phyloP scores from a whole-genome alignment of 306 rosid genomes.

The peach (Prunus persica) region DNA sequence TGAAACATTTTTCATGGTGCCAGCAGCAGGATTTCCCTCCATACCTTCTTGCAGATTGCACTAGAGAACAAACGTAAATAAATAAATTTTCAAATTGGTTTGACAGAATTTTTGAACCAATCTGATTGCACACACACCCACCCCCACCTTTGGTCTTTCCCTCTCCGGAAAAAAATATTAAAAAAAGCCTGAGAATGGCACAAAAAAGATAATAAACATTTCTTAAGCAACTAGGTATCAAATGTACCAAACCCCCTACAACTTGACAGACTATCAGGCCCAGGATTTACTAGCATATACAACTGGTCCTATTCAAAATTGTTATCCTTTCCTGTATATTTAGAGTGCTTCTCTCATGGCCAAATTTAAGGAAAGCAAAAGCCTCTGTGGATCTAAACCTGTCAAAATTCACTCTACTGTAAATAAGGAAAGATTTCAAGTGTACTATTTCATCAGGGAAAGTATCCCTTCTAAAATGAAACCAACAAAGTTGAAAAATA shows the following conservation, averaged over 20 bases:
- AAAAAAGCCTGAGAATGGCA: background rate
- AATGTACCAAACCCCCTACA: background rate
- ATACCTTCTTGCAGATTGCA: constrained; percentile 83
- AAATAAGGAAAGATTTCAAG: background rate
- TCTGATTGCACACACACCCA: background rate
- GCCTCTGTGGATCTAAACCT: background rate
- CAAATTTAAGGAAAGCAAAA: background rate
- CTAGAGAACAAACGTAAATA: constrained; percentile 36
- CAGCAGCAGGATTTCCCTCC: constrained; percentile 88
- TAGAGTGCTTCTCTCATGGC: background rate
- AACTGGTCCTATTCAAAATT: background rate
- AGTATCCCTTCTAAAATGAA: background rate
- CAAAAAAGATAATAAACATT: background rate
- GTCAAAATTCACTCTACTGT: background rate
- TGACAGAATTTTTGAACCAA: constrained; percentile 1
- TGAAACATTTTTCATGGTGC: constrained; percentile 73
- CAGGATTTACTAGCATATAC: background rate
- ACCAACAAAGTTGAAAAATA: background rate
- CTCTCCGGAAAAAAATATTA: background rate
- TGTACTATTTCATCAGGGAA: background rate
- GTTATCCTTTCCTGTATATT: background rate
- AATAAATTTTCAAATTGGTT: background rate
- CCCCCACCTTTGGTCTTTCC: background rate
- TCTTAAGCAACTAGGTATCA: background rate
- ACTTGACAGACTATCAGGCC: background rate